phyloP scores from a whole-genome alignment of 441 rosid genomes.

The Euphorbia schlechtendalii region DNA sequence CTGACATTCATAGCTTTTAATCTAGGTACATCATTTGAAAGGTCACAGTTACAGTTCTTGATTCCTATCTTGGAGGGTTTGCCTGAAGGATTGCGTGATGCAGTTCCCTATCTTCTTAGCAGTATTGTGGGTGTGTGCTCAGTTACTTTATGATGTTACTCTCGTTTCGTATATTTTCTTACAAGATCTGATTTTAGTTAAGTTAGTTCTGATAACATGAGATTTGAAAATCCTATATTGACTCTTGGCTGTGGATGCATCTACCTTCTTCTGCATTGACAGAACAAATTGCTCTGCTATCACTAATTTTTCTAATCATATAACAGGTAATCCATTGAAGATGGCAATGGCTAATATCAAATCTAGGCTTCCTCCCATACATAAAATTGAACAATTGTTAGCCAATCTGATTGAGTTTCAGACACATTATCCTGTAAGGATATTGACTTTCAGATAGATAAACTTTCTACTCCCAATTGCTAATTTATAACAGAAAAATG shows the following conservation, averaged over 20 bases:
- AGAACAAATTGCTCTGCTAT: conserved; percentile 1
- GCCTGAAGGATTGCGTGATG: conserved; percentile 53
- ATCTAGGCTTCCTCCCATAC: conserved; percentile 41
- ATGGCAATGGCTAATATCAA: conserved; percentile 56
- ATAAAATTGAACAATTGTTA: conserved; percentile 30
- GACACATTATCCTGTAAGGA: conserved; percentile 60
- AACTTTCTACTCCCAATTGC: neutral
- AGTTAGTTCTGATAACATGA: neutral
- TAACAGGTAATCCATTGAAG: conserved; percentile 71
- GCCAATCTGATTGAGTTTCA: conserved; percentile 56
- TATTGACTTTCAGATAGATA: neutral
- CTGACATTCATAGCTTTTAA: conserved; percentile 23
- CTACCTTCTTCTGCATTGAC: neutral
- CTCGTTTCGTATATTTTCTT: neutral
- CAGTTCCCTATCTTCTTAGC: conserved; percentile 70
- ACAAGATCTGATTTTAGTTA: neutral
- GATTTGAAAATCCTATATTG: neutral
- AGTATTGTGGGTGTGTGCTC: conserved; percentile 48
- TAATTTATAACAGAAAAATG: neutral
- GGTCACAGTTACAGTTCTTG: conserved; percentile 69
- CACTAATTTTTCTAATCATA: conserved; percentile 10
- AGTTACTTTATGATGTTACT: conserved; percentile 8
- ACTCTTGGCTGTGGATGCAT: neutral
- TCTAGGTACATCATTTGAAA: conserved; percentile 74
- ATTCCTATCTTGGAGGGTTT: conserved; percentile 61